These are phyloP conservation scores for Incumbomyces delicatus DNA, from an alignment of 2,329 filamentous ascomycete genomes.

Conservation along the genomic window DNA sequence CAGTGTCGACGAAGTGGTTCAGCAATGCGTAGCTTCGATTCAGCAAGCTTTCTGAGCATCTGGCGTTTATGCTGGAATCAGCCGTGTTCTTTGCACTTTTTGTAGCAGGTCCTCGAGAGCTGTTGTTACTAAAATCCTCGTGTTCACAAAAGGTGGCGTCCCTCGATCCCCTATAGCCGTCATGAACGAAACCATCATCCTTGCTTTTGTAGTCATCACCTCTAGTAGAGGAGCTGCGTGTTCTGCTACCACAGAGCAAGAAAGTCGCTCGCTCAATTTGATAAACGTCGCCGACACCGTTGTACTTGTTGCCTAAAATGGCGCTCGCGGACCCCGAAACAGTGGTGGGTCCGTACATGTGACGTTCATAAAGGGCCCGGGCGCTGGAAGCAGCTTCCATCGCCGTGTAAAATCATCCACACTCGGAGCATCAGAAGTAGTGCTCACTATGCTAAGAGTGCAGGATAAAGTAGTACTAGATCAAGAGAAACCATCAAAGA, in stretches of 20 bases:
- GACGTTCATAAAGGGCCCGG: no score
- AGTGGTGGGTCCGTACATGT: not conserved
- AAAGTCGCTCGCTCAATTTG: not conserved
- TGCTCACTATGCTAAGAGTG: no score
- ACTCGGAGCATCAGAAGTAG: no score
- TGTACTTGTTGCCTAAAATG: not conserved
- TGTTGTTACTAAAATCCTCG: not conserved
- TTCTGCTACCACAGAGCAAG: not conserved
- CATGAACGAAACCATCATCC: not conserved
- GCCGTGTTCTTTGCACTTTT: not conserved
- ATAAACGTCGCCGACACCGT: not conserved
- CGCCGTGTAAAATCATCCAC: no score
- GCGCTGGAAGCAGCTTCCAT: no score
- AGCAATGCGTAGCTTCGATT: no score
- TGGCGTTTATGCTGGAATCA: no score
- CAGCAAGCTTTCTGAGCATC: no score
- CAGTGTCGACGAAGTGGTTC: no score
- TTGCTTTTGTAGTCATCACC: no score
- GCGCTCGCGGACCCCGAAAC: not conserved
- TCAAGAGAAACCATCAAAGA: no score
- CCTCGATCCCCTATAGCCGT: not conserved
- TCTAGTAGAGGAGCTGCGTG: not conserved
- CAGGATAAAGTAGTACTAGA: no score
- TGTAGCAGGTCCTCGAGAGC: not conserved
- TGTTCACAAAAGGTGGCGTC: not conserved